Base-by-base conservation (phyloP, 1,284 basidiomycete genomes). In the Naganishia cerealis region DNA sequence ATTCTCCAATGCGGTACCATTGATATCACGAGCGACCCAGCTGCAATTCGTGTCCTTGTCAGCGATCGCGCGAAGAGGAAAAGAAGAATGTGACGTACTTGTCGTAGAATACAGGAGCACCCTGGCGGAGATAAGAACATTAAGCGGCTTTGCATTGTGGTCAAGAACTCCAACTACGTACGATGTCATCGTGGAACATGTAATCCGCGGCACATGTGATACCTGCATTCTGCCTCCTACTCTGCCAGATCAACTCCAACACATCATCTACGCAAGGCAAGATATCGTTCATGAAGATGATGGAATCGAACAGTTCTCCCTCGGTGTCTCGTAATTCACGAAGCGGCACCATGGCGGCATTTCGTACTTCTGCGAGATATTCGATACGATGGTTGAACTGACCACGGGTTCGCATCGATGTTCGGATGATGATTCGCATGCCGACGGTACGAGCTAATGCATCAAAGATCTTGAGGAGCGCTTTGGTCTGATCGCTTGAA, bases 351-450 rank as follows among this genome's bases (percentile, higher is more conserved):
- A 97, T 90, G 36, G 94, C 94, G 40, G 91, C 88, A 77, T 97
- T 97, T 71, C 94, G 89, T 39, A 97, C 94, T 78, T 97, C 94
- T 36, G 94, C 94, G 65, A 97, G 88, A 81, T 97, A 97, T 80
- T 97, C 94, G 83, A 97, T 97, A 72, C 94, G 92, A 79, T 97
- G 94, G 80, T 94, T 93, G 84, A 97, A 96, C n/a, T 90, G 89
- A 61, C 94, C 94, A 65, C 94, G 85, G 6, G 90, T 94, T 72
- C 94, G 87, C 83, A 89, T 90, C 16, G 89, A 91, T 1, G 92
- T 92, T 67, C 92, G 87, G 75, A 97, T 96, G 73, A 89, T 90
- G 70, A 97, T 87, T 56, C 93, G 87, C 80, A 97, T 85, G 33
- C 94, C 94, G 69, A 94, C 91, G 39, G 87, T 88, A 56, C 89